Evolutionary conservation across 176 grass and related monocot species (phyloP).

Genomic region (Rhynchospora breviuscula): DNA sequence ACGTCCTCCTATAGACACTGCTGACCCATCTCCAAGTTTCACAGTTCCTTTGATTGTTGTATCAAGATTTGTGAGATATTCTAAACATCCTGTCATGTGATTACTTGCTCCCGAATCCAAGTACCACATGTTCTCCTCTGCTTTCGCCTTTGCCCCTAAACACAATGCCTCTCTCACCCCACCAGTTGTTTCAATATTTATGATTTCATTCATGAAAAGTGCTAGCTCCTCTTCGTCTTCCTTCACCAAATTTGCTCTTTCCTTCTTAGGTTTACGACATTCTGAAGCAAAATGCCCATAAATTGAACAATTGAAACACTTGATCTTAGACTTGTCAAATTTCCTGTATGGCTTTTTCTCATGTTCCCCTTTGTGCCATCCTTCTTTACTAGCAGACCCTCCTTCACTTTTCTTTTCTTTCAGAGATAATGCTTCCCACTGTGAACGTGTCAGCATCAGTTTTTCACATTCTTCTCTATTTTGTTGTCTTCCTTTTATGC

Average conservation of each 20-base stretch:
- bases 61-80: background rate
- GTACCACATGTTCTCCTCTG: background rate
- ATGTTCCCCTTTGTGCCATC: background rate
- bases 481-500: background rate
- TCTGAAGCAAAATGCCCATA: no score
- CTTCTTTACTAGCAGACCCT: background rate
- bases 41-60: background rate
- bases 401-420: background rate
- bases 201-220: background rate
- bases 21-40: background rate
- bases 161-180: background rate
- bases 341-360: background rate
- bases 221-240: background rate
- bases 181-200: background rate
- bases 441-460: background rate
- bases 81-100: background rate
- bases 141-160: background rate
- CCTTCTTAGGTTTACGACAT: no score
- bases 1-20: background rate
- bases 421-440: background rate
- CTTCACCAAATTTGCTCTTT: no score
- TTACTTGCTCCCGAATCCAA: background rate
- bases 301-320: no score
- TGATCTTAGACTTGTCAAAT: no score
- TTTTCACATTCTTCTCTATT: background rate